Percentiles rank a stretch among this genome's conserved stretches.
Conservation (phyloP, 1,284 basidiomycete genomes). For the Pholiota adiposa region DNA sequence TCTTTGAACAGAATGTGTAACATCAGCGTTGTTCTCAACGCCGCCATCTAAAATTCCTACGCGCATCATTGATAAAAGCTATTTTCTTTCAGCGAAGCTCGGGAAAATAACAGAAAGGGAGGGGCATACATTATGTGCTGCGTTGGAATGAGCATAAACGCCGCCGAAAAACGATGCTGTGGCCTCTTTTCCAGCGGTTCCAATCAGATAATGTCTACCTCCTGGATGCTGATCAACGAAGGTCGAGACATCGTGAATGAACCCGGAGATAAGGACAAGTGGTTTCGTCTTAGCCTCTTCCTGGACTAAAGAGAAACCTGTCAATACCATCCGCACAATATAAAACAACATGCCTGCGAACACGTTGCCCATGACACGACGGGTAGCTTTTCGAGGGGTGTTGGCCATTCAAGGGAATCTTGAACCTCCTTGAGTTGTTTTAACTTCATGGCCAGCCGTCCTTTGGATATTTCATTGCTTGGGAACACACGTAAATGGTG, state of each 20-base stretch:
- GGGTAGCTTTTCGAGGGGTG: conserved; percentile 65
- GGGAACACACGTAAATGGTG: conserved; percentile 83
- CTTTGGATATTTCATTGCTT: conserved; percentile 85
- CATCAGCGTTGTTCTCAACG: conserved; percentile 44
- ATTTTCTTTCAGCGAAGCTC: conserved; percentile 26
- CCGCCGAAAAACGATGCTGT: conserved; percentile 45
- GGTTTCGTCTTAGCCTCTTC: conserved; percentile 66
- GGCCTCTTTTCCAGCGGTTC: conserved; percentile 78
- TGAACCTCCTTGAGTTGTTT: conserved; percentile 72
- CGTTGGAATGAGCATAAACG: conserved; percentile 66
- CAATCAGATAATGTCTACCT: conserved; percentile 65
- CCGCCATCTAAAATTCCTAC: conserved; percentile 81
- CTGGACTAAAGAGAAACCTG: conserved; percentile 51
- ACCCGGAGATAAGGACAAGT: conserved; percentile 80
- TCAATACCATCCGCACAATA: conserved; percentile 1
- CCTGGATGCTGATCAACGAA: conserved; percentile 87
- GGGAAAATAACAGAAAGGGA: conserved; percentile 2
- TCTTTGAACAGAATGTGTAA: not conserved
- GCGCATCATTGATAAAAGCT: conserved; percentile 84
- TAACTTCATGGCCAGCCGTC: conserved; percentile 82
- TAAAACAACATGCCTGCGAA: conserved; percentile 39
- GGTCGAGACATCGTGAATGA: conserved; percentile 83
- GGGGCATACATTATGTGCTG: conserved; percentile 76
- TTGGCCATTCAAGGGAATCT: conserved; percentile 75
- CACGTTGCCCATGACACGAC: conserved; percentile 84